These are phyloP conservation scores for Coniferiporia sulphurascens DNA, from an alignment of 1,284 basidiomycete species.

Conservation along the genomic window DNA sequence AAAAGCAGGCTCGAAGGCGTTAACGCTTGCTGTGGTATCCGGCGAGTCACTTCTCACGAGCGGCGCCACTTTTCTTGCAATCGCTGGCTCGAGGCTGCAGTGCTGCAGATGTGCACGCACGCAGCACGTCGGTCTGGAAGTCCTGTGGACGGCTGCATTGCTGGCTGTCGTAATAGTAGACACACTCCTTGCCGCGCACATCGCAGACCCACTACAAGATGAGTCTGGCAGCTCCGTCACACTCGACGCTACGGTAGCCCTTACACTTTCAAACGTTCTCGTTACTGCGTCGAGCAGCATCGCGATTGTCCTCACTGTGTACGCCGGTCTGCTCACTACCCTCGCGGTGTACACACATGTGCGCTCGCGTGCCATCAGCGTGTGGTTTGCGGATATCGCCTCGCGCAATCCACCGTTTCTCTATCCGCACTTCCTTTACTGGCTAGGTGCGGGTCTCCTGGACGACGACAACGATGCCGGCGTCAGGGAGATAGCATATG, in stretches of 20 bases:
- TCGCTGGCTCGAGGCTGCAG: neutral
- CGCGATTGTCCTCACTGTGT: neutral
- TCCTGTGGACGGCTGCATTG: neutral
- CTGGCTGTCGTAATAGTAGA: neutral
- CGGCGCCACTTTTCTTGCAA: neutral
- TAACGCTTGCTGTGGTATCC: slow-evolving; percentile 1
- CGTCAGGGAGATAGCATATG: neutral
- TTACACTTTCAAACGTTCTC: neutral
- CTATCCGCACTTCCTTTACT: neutral
- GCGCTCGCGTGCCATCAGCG: neutral
- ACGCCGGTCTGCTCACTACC: neutral
- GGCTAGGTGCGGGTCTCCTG: neutral
- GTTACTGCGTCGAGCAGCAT: neutral
- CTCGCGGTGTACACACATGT: slow-evolving; percentile 3
- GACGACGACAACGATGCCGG: neutral
- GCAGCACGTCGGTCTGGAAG: slow-evolving; percentile 5
- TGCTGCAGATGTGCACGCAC: neutral
- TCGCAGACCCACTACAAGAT: neutral
- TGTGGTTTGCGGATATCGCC: slow-evolving; percentile 10
- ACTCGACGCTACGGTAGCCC: neutral
- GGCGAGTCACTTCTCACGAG: neutral
- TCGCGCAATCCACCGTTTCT: neutral
- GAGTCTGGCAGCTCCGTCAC: neutral
- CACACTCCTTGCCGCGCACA: neutral
- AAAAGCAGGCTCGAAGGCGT: neutral